A percentile compares a stretch with the other conserved stretches of the same genome.
phyloP scores from a whole-genome alignment of 2,329 filamentous ascomycete species.

The Graphiopsis chlorocephala region DNA sequence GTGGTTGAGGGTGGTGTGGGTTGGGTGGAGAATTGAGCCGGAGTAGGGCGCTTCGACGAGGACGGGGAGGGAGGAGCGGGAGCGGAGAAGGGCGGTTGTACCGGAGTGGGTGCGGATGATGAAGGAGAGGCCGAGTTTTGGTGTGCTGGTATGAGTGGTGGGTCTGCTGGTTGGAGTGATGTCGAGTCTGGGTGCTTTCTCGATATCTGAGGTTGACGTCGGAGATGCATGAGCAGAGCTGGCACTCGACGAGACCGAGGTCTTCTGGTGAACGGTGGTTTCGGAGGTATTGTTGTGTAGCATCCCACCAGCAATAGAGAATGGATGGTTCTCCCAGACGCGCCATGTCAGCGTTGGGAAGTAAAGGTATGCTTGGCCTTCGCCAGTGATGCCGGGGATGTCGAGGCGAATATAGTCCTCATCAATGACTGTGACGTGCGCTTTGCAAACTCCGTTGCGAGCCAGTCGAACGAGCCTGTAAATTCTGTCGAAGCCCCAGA shows the following conservation, averaged over 20 bases:
- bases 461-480: slow-evolving; percentile 40
- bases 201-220: slow-evolving; percentile 4
- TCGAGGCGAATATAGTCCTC: slow-evolving; percentile 42
- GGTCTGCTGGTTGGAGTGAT: neutral
- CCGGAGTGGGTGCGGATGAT: slow-evolving; percentile 38
- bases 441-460: slow-evolving; percentile 38
- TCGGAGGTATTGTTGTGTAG: slow-evolving; percentile 18
- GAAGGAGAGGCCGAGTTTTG: slow-evolving; percentile 34
- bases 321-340: slow-evolving; percentile 56
- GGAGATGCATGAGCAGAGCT: neutral
- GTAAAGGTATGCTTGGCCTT: slow-evolving; percentile 46
- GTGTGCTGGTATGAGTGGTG: neutral
- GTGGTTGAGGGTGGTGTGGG: slow-evolving; percentile 22
- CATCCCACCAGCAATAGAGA: slow-evolving; percentile 42
- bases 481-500: slow-evolving; percentile 50
- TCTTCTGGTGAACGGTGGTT: neutral
- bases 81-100: slow-evolving; percentile 35
- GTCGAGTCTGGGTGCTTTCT: neutral
- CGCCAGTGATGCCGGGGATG: slow-evolving; percentile 40
- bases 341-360: slow-evolving; percentile 46
- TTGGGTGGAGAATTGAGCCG: slow-evolving; percentile 16
- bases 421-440: slow-evolving; percentile 37
- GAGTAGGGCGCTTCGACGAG: slow-evolving; percentile 44
- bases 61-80: slow-evolving; percentile 27
- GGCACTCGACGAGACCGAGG: neutral